Evolutionary conservation across 1,284 basidiomycete species (phyloP).

Genomic region (Xanthoconium separans): DNA sequence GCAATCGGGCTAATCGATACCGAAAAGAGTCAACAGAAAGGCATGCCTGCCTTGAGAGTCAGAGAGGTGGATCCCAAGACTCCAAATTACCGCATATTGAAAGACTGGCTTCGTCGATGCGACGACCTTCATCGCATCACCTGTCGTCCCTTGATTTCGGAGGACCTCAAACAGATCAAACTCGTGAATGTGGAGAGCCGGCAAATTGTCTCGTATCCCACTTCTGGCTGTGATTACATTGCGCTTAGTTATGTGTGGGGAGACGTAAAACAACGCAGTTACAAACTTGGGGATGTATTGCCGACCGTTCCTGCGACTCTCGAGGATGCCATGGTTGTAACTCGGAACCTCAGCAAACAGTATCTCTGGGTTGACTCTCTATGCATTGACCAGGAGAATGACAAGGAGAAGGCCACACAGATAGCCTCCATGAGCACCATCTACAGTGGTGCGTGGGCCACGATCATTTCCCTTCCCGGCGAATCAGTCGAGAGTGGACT

Average conservation of each 20-base stretch:
- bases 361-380: slow-evolving; percentile 22
- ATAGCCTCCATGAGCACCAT: slow-evolving; percentile 20
- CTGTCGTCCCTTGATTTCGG: slow-evolving; percentile 4
- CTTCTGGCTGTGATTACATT: slow-evolving; percentile 9
- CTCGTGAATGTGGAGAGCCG: slow-evolving; percentile 13
- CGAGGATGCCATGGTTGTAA: slow-evolving; percentile 16
- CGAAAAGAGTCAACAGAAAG: too few relatives aligned
- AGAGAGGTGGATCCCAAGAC: slow-evolving; percentile 1
- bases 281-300: slow-evolving; percentile 5
- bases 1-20: slow-evolving; percentile 4
- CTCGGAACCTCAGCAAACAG: slow-evolving; percentile 9
- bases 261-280: slow-evolving; percentile 3
- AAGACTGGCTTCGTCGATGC: slow-evolving; percentile 10
- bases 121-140: slow-evolving; percentile 6
- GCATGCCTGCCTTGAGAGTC: slow-evolving; percentile 2
- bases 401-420: slow-evolving; percentile 12
- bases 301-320: slow-evolving; percentile 16
- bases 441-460: slow-evolving; percentile 16
- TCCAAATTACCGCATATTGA: slow-evolving; percentile 6
- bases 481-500: slow-evolving; percentile 11
- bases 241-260: slow-evolving; percentile 29
- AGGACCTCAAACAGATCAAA: slow-evolving; percentile 13
- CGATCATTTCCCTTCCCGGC: slow-evolving; percentile 10
- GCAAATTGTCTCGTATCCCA: slow-evolving; percentile 8
- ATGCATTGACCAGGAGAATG: slow-evolving; percentile 18